phyloP scores from a whole-genome alignment of 768 basidiomycete species.

The Leucosporidium scottii region DNA sequence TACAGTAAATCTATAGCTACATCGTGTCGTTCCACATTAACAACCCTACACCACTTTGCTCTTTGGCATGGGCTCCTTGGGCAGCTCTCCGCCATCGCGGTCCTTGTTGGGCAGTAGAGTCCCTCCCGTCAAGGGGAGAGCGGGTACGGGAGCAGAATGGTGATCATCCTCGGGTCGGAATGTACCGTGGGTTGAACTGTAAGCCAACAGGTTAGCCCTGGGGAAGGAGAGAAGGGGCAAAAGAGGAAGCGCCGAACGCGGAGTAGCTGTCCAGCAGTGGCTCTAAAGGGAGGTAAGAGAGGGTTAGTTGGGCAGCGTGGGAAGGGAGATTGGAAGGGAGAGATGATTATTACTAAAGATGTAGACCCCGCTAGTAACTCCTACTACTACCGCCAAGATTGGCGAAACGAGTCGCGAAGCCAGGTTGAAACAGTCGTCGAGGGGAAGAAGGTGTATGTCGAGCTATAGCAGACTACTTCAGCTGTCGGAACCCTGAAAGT shows the following conservation, averaged over 20 bases:
- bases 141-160: slow-evolving; percentile 23
- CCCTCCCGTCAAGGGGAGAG: slow-evolving; percentile 10
- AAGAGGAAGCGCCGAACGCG: neutral
- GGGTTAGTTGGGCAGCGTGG: neutral
- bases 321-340: too few relatives aligned
- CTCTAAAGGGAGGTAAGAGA: slow-evolving; percentile 10
- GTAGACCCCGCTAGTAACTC: slow-evolving; percentile 19
- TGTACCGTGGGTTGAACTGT: slow-evolving; percentile 23
- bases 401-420: slow-evolving; percentile 9
- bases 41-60: neutral
- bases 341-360: slow-evolving; percentile 30
- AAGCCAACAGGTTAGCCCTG: too few relatives aligned
- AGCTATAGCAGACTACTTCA: neutral
- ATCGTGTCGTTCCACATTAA: too few relatives aligned
- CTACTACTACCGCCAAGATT: slow-evolving; percentile 8
- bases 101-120: too few relatives aligned
- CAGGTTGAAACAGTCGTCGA: neutral
- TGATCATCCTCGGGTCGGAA: slow-evolving; percentile 31
- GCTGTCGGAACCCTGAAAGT: too few relatives aligned
- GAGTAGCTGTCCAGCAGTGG: slow-evolving; percentile 27
- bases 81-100: neutral
- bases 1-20: too few relatives aligned
- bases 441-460: neutral
- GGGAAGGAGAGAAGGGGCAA: neutral
- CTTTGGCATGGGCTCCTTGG: neutral